Evolutionary conservation across 2,329 filamentous ascomycete genomes (phyloP).

Genomic region (Emydomyces testavorans): DNA sequence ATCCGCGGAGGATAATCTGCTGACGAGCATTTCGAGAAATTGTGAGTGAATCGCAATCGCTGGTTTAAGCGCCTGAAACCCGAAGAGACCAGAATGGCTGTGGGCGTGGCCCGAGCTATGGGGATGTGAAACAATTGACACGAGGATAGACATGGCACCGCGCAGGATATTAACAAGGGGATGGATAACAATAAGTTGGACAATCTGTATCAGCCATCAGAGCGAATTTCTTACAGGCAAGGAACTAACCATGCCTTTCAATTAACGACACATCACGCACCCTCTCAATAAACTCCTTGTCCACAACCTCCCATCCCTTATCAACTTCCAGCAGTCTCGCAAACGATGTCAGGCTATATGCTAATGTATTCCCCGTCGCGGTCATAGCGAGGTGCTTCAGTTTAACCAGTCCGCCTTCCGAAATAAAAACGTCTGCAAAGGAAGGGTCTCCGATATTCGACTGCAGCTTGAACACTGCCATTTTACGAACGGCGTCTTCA

Average conservation of each 20-base stretch:
- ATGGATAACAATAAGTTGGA: conserved; percentile 87
- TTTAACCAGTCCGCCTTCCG: conserved; percentile 70
- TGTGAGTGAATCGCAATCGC: conserved; percentile 83
- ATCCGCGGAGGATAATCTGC: conserved; percentile 82
- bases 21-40: conserved; percentile 88
- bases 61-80: conserved; percentile 83
- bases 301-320: conserved; percentile 78
- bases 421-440: conserved; percentile 93
- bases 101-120: conserved; percentile 43
- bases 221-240: neutral
- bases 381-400: conserved; percentile 73
- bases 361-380: conserved; percentile 83
- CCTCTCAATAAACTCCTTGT: conserved; percentile 45
- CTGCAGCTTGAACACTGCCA: conserved; percentile 98
- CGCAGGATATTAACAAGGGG: conserved; percentile 94
- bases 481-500: conserved; percentile 87
- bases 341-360: conserved; percentile 85
- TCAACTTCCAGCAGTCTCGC: conserved; percentile 83
- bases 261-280: conserved; percentile 34
- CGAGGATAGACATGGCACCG: conserved; percentile 92
- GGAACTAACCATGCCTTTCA: neutral
- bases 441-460: conserved; percentile 88
- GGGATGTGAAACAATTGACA: conserved; percentile 81
- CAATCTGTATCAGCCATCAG: conserved; percentile 43
- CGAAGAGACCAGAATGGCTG: conserved; percentile 53